Evolutionary conservation across 2,329 filamentous ascomycete genomes (phyloP).

Genomic region (Coniochaeta hoffmannii): DNA sequence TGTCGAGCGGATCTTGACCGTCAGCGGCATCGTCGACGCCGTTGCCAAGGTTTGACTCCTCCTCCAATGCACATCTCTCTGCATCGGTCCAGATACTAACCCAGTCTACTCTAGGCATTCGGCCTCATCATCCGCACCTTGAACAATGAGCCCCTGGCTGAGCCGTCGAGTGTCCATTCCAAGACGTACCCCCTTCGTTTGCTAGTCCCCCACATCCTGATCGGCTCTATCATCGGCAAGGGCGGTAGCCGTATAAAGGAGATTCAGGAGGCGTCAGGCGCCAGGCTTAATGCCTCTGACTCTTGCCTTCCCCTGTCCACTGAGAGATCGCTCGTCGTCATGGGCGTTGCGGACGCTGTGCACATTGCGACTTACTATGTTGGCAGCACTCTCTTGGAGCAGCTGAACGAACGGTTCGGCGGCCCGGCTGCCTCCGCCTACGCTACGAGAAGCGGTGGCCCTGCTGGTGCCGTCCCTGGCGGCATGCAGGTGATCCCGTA

Average conservation of each 20-base stretch:
- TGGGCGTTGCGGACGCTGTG: constrained; percentile 95
- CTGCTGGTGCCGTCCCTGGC: constrained; percentile 87
- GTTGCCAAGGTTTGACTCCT: constrained; percentile 72
- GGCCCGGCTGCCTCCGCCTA: constrained; percentile 97
- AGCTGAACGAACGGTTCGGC: constrained; percentile 93
- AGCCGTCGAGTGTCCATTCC: constrained; percentile 83
- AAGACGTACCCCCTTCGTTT: constrained; percentile 97
- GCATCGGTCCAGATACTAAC: constrained; percentile 18
- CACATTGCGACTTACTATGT: constrained; percentile 99
- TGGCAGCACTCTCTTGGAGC: constrained; percentile 93
- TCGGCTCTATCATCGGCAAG: constrained; percentile 98
- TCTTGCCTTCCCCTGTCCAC: constrained; percentile 89
- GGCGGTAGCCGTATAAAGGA: constrained; percentile 92
- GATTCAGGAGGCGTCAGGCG: constrained; percentile 96
- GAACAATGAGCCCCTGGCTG: constrained; percentile 89
- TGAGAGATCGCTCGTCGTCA: constrained; percentile 94
- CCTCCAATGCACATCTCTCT: constrained; percentile 4
- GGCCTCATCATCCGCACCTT: constrained; percentile 96
- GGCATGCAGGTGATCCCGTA: constrained; percentile 99
- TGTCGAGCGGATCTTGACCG: constrained; percentile 94
- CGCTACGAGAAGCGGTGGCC: constrained; percentile 86
- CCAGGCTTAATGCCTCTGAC: constrained; percentile 92
- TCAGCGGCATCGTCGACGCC: constrained; percentile 92
- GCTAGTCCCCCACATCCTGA: constrained; percentile 92
- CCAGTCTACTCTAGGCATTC: constrained; percentile 60